Conservation (phyloP, 345 rosid species). For the Eucalyptus caleyi region DNA sequence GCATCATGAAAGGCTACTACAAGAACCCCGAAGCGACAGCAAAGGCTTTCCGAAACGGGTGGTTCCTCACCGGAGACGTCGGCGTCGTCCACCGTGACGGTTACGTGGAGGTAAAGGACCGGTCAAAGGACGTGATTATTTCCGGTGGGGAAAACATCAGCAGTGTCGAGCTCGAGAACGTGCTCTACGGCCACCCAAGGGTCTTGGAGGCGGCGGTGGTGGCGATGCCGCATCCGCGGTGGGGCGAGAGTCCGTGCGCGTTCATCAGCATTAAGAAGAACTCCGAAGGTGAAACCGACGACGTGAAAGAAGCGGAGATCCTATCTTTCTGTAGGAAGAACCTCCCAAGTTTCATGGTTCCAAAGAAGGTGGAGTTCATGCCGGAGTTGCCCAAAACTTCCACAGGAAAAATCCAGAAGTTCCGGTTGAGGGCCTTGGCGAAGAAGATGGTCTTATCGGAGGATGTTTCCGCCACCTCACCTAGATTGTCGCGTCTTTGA, state of each 20-base stretch:
- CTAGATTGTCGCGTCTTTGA: neutral
- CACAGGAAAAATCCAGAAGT: slow-evolving; percentile 44
- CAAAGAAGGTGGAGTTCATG: slow-evolving; percentile 30
- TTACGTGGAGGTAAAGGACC: slow-evolving; percentile 29
- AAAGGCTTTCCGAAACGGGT: neutral
- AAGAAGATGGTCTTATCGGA: slow-evolving; percentile 4
- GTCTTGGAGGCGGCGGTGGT: slow-evolving; percentile 48
- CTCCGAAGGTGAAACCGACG: neutral
- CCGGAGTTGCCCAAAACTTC: slow-evolving; percentile 35
- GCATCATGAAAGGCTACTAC: slow-evolving; percentile 16
- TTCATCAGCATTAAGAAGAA: slow-evolving; percentile 17
- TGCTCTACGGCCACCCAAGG: slow-evolving; percentile 25
- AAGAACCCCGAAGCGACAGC: neutral
- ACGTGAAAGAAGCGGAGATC: slow-evolving; percentile 17
- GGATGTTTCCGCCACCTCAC: neutral
- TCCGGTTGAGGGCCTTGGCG: slow-evolving; percentile 24
- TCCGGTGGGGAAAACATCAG: slow-evolving; percentile 68
- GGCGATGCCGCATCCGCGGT: slow-evolving; percentile 42
- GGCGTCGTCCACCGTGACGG: slow-evolving; percentile 35
- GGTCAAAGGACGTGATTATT: slow-evolving; percentile 42
- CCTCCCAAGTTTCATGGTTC: slow-evolving; percentile 40
- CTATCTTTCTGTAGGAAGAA: slow-evolving; percentile 26
- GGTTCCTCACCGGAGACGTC: slow-evolving; percentile 21
- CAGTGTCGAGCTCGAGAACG: slow-evolving; percentile 38
- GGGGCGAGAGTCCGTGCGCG: slow-evolving; percentile 60